Percentiles rank a stretch among this genome's conserved stretches.
These are phyloP conservation scores for Geosmithia flava DNA, from an alignment of 2,329 filamentous ascomycete genomes.

Conservation along the genomic window DNA sequence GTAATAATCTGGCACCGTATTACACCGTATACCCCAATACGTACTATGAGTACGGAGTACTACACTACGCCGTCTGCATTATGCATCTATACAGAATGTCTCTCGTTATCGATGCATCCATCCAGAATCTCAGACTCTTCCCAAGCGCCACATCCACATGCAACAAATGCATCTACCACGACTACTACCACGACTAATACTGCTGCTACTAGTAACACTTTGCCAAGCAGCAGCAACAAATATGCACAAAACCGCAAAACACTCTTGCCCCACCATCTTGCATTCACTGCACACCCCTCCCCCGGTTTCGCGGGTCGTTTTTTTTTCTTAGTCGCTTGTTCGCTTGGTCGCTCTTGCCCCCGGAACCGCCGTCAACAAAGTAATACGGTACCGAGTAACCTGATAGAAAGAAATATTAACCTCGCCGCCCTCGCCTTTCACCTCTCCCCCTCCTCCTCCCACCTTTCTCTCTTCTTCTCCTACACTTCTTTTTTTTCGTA, in stretches of 20 bases:
- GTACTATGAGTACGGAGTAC: too few relatives aligned
- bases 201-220: too few relatives aligned
- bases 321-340: too few relatives aligned
- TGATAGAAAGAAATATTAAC: conserved; percentile 2
- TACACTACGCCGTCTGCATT: not conserved
- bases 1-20: too few relatives aligned
- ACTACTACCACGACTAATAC: too few relatives aligned
- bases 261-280: too few relatives aligned
- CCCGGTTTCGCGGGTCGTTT: not conserved
- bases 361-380: not conserved
- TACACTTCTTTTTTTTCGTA: too few relatives aligned
- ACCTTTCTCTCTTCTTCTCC: not conserved
- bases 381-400: too few relatives aligned
- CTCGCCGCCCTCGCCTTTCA: not conserved
- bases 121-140: not conserved
- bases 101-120: conserved; percentile 3
- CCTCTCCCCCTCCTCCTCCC: not conserved
- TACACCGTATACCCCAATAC: too few relatives aligned
- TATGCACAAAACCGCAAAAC: too few relatives aligned
- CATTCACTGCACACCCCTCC: not conserved
- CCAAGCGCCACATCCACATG: not conserved
- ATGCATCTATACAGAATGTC: conserved; percentile 2
- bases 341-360: not conserved
- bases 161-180: too few relatives aligned
- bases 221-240: too few relatives aligned